Conservation (phyloP, 1,284 basidiomycete species). For the Ceratobasidium sp. region DNA sequence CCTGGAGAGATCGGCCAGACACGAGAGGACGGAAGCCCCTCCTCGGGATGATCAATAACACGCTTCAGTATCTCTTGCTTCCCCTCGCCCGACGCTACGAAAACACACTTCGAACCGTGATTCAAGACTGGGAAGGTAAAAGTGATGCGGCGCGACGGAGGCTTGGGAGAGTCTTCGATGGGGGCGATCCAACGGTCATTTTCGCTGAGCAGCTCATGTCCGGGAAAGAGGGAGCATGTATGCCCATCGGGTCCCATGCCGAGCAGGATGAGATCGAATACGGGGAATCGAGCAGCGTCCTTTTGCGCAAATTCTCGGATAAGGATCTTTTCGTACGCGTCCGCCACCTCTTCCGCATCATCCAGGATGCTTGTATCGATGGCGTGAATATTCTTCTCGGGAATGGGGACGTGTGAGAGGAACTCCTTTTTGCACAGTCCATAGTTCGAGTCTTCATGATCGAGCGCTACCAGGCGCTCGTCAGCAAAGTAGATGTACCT, state of each 20-base stretch:
- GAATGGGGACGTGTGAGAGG: constrained; percentile 86
- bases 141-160: constrained; percentile 88
- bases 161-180: constrained; percentile 92
- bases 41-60: constrained; percentile 83
- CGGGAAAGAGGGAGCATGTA: constrained; percentile 95
- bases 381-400: constrained; percentile 70
- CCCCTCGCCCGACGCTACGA: constrained; percentile 83
- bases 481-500: constrained; percentile 99
- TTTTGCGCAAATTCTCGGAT: constrained; percentile 88
- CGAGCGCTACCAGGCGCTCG: constrained; percentile 93
- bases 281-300: constrained; percentile 89
- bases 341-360: constrained; percentile 81
- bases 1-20: constrained; percentile 84
- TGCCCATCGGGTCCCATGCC: constrained; percentile 96
- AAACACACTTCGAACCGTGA: constrained; percentile 85
- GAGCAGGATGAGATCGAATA: constrained; percentile 93
- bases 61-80: constrained; percentile 81
- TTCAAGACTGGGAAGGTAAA: constrained; percentile 92
- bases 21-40: constrained; percentile 80
- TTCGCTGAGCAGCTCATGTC: constrained; percentile 83
- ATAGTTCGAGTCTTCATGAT: constrained; percentile 93
- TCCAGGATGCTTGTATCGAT: constrained; percentile 76
- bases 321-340: constrained; percentile 93
- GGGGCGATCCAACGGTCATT: constrained; percentile 93
- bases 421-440: constrained; percentile 75